A percentile compares a stretch with the other conserved stretches of the same genome.
Evolutionary conservation across 257 asterid genomes (phyloP).

Genomic region (Solanum piurae): DNA sequence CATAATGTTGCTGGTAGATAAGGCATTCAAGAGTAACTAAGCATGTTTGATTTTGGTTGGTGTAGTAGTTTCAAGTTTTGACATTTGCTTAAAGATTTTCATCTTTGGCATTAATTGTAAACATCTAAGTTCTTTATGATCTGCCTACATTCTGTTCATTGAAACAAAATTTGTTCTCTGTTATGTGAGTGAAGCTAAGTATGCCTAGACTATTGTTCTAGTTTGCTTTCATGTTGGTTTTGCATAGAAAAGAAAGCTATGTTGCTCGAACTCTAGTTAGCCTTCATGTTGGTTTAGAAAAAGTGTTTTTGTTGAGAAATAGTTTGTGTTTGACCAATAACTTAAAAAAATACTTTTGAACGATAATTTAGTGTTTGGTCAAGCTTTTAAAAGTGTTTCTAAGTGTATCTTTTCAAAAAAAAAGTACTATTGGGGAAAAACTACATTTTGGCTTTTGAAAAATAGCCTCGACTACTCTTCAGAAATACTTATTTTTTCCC

Average conservation of each 20-base stretch:
- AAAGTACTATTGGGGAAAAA: not conserved
- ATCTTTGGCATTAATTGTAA: not conserved
- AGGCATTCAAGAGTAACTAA: not conserved
- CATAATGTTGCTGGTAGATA: slow-evolving; percentile 17
- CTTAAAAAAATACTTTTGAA: no score
- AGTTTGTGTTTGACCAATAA: not conserved
- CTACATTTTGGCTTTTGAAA: not conserved
- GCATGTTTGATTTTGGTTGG: not conserved
- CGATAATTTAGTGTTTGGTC: not conserved
- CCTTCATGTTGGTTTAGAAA: not conserved
- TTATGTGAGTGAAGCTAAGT: not conserved
- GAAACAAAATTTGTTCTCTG: not conserved
- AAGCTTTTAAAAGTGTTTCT: not conserved
- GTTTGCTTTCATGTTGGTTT: not conserved
- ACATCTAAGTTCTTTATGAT: not conserved
- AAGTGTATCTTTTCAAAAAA: no score
- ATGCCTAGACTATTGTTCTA: not conserved
- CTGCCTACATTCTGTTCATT: not conserved
- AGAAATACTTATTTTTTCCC: fast-evolving
- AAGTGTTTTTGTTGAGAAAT: not conserved
- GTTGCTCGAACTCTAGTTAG: not conserved
- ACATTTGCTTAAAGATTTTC: not conserved
- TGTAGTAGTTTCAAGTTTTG: slow-evolving; percentile 1
- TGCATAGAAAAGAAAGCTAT: not conserved
- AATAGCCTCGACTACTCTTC: fast-evolving